Percentiles rank a stretch among this genome's conserved stretches.
These are phyloP conservation scores for Globisporangium takayamanum DNA, from an alignment of 352 stramenopile species.

Conservation along the genomic window DNA sequence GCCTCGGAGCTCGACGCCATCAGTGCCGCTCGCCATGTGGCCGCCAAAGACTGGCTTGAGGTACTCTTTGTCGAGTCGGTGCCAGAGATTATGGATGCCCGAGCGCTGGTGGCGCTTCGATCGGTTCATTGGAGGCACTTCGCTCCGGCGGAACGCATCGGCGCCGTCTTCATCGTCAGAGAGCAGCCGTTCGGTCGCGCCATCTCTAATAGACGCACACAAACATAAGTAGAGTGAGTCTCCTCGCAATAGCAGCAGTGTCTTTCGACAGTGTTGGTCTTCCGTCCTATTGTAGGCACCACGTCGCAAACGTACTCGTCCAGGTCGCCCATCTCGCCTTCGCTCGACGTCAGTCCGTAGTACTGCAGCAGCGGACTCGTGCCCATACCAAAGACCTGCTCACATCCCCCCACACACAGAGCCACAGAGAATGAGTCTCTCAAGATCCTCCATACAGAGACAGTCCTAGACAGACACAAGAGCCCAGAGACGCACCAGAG, in stretches of 20 bases:
- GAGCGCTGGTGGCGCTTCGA: conserved; percentile 24
- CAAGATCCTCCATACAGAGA: too few relatives aligned
- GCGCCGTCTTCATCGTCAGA: conserved; percentile 43
- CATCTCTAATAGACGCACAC: conserved; percentile 15
- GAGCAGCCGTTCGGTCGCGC: conserved; percentile 48
- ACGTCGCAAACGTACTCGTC: conserved; percentile 38
- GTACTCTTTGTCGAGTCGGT: conserved; percentile 61
- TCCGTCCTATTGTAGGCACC: too few relatives aligned
- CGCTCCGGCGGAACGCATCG: conserved; percentile 30
- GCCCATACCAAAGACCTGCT: conserved; percentile 67
- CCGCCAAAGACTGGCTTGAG: conserved; percentile 69
- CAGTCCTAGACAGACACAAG: not conserved
- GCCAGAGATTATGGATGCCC: conserved; percentile 59
- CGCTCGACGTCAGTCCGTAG: conserved; percentile 41
- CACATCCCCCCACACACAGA: not conserved
- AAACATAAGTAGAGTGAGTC: not conserved
- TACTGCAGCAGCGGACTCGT: conserved; percentile 59
- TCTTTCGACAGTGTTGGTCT: too few relatives aligned
- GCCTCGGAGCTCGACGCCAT: conserved; percentile 6
- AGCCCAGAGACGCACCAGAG: conserved; percentile 30
- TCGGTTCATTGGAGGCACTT: conserved; percentile 22
- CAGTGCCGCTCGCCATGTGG: conserved; percentile 2
- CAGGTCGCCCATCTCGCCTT: conserved; percentile 26
- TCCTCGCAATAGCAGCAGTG: too few relatives aligned
- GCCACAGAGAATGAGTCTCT: conserved; percentile 1